These are phyloP conservation scores for Nitzschia sp. DNA, from an alignment of 108 stramenopile genomes.

Conservation along the genomic window DNA sequence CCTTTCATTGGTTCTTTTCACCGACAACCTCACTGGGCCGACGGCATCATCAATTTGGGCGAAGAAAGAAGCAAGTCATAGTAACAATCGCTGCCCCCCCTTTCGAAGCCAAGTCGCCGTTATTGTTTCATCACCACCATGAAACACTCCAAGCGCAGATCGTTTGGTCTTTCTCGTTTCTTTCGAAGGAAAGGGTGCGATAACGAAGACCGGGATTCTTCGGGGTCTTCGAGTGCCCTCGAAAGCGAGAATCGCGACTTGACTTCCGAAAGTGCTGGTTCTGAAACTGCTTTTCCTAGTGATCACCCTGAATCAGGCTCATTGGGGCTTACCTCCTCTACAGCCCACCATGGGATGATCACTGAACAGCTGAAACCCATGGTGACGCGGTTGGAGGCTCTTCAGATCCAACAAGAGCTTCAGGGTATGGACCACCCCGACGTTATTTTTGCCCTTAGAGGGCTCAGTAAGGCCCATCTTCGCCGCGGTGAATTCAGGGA, in stretches of 20 bases:
- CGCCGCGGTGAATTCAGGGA: background rate
- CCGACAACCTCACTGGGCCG: too few relatives aligned
- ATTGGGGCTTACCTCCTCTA: too few relatives aligned
- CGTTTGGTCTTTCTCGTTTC: background rate
- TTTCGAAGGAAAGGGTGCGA: background rate
- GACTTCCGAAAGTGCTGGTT: too few relatives aligned
- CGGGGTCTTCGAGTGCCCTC: background rate
- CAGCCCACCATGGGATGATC: too few relatives aligned
- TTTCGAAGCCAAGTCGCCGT: background rate
- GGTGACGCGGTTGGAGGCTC: background rate
- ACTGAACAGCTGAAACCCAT: background rate
- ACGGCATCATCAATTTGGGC: too few relatives aligned
- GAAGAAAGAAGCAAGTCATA: too few relatives aligned
- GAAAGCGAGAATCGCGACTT: too few relatives aligned
- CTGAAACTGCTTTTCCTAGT: too few relatives aligned
- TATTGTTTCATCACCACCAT: too few relatives aligned
- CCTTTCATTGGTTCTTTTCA: too few relatives aligned
- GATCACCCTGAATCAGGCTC: too few relatives aligned
- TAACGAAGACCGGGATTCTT: background rate
- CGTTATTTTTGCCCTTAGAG: constrained; percentile 48
- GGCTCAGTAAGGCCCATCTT: constrained; percentile 22
- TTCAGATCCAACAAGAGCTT: constrained; percentile 45
- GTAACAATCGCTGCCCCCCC: too few relatives aligned
- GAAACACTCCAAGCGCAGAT: background rate
- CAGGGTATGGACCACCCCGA: constrained; percentile 49